phyloP scores from a whole-genome alignment of 129 eudicot genomes.

The Centella asiatica region DNA sequence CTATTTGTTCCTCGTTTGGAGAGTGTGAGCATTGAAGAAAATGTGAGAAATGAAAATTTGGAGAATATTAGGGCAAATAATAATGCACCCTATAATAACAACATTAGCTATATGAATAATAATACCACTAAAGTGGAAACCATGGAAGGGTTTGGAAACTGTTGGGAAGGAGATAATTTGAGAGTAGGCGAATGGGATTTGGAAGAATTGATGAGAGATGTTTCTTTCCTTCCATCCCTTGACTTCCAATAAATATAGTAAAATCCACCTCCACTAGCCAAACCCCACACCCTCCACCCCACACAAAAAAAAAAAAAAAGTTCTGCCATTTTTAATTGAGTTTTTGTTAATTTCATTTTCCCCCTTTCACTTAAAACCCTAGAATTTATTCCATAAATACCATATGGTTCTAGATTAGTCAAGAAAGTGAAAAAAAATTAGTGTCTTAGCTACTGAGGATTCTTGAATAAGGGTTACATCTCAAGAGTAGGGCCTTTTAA shows the following conservation, averaged over 20 bases:
- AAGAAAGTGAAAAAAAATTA: too few relatives aligned
- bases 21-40: constrained; percentile 30
- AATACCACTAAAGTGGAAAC: constrained; percentile 39
- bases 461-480: background rate
- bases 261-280: background rate
- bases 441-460: too few relatives aligned
- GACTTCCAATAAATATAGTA: constrained; percentile 33
- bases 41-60: constrained; percentile 14
- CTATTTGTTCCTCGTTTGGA: constrained; percentile 51
- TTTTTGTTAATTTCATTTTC: too few relatives aligned
- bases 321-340: too few relatives aligned
- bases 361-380: too few relatives aligned
- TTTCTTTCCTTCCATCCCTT: constrained; percentile 52
- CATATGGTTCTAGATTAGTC: too few relatives aligned
- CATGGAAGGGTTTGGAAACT: constrained; percentile 28
- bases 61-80: constrained; percentile 22
- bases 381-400: too few relatives aligned
- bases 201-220: constrained; percentile 81
- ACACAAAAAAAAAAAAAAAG: background rate
- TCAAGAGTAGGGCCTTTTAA: background rate
- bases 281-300: background rate
- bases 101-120: constrained; percentile 21
- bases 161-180: constrained; percentile 61
- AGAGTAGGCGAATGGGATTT: constrained; percentile 84
- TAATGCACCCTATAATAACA: constrained; percentile 26